phyloP scores from a whole-genome alignment of 1,284 basidiomycete genomes.

The Salmacisia buchloeana region DNA sequence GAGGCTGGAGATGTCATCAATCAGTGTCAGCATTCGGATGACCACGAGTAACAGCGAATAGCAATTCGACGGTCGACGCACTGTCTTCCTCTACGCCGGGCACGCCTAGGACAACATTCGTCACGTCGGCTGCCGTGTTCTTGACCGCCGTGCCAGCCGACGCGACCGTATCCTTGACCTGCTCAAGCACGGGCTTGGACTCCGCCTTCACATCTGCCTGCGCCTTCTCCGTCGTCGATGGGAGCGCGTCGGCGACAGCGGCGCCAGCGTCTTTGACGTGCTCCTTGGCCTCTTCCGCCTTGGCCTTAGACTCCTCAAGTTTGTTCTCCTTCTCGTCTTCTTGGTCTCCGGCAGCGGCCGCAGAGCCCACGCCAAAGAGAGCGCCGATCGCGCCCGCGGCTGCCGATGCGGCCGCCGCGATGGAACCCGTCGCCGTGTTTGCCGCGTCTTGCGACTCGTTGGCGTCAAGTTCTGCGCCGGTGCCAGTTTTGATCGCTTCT shows the following conservation, averaged over 20 bases:
- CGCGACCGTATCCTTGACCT: neutral
- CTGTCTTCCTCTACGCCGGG: neutral
- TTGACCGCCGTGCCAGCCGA: neutral
- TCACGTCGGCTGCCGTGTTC: neutral
- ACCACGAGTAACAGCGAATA: too few species aligned
- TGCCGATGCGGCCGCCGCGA: neutral
- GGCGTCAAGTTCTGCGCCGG: too few species aligned
- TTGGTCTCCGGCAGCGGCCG: neutral
- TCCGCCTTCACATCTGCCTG: neutral
- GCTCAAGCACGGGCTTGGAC: neutral
- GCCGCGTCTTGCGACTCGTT: neutral
- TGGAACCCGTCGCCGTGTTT: neutral
- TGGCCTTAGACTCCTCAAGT: neutral
- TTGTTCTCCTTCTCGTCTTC: neutral
- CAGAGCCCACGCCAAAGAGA: neutral
- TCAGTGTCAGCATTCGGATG: too few species aligned
- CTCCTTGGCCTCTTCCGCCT: too few species aligned
- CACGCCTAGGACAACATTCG: neutral
- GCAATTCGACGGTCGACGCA: neutral
- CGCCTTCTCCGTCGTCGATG: too few species aligned
- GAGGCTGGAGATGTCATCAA: too few species aligned
- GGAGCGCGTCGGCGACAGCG: neutral
- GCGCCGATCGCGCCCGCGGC: slow-evolving; percentile 6
- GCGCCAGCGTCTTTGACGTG: neutral
- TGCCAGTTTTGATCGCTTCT: too few species aligned